phyloP scores from a whole-genome alignment of 108 stramenopile genomes.

The Stephanodiscus minutulus region DNA sequence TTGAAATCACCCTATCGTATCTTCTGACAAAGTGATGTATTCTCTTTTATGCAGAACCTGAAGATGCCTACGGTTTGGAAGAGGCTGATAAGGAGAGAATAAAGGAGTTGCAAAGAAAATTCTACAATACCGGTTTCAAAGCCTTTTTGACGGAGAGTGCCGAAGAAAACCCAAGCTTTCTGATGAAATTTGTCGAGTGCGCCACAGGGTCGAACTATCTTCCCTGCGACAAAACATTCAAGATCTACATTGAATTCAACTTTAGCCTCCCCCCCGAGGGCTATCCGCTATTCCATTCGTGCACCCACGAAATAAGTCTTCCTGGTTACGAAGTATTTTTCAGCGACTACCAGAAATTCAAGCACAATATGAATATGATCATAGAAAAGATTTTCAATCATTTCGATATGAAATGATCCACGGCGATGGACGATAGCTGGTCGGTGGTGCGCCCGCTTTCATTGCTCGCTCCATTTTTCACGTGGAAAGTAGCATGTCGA shows the following conservation, averaged over 20 bases:
- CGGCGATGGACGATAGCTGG: no score
- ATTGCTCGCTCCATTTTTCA: neutral
- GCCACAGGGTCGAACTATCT: slow-evolving; percentile 8
- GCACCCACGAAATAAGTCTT: neutral
- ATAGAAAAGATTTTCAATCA: neutral
- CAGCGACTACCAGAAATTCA: neutral
- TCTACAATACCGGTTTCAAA: slow-evolving; percentile 9
- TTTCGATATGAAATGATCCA: neutral
- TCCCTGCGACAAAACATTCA: neutral
- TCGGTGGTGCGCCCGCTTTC: neutral
- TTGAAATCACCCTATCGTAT: neutral
- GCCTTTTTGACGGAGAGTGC: neutral
- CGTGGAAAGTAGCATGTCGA: neutral
- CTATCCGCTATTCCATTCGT: neutral
- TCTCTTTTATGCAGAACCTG: neutral
- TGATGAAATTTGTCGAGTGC: slow-evolving; percentile 6
- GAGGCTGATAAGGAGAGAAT: neutral
- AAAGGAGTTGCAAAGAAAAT: neutral
- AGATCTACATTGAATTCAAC: neutral
- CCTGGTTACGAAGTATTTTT: neutral
- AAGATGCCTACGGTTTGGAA: neutral
- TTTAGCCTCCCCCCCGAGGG: neutral
- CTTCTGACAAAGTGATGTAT: neutral
- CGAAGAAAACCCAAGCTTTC: neutral
- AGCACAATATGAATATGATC: neutral